Evolutionary conservation across 441 rosid species (phyloP).

Genomic region (Arabidopsis lyrata): DNA sequence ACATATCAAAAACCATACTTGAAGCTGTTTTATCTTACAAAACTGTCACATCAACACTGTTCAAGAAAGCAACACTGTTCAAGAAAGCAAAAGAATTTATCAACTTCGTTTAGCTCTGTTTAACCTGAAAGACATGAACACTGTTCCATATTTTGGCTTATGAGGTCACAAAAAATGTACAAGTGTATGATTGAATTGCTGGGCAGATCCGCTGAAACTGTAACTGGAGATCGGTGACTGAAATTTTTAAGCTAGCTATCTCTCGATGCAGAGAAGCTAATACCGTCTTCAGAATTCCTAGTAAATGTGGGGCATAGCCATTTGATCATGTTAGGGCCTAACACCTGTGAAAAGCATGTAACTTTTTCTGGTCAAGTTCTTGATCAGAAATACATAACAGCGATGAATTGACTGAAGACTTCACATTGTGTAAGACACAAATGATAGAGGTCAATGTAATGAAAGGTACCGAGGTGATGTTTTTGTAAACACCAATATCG

Average conservation of each 20-base stretch:
- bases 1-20: neutral
- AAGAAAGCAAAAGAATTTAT: no score
- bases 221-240: neutral
- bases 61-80: no score
- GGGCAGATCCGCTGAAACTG: constrained; percentile 20
- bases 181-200: constrained; percentile 31
- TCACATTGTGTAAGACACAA: neutral
- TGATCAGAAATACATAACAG: constrained; percentile 12
- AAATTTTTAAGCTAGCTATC: constrained; percentile 44
- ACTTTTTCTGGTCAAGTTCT: constrained; percentile 18
- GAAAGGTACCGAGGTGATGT: constrained; percentile 62
- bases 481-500: constrained; percentile 63
- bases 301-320: constrained; percentile 77
- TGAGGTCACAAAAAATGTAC: constrained; percentile 36
- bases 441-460: neutral
- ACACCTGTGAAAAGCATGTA: constrained; percentile 54
- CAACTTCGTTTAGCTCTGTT: constrained; percentile 1
- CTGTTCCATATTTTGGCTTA: constrained; percentile 3
- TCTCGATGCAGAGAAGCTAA: constrained; percentile 57
- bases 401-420: neutral
- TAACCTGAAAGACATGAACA: neutral
- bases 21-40: constrained; percentile 27
- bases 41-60: neutral
- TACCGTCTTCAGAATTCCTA: constrained; percentile 70
- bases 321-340: constrained; percentile 73